Base-by-base conservation (phyloP, 2,329 filamentous ascomycete genomes). In the Pseudocercospora vitis region DNA sequence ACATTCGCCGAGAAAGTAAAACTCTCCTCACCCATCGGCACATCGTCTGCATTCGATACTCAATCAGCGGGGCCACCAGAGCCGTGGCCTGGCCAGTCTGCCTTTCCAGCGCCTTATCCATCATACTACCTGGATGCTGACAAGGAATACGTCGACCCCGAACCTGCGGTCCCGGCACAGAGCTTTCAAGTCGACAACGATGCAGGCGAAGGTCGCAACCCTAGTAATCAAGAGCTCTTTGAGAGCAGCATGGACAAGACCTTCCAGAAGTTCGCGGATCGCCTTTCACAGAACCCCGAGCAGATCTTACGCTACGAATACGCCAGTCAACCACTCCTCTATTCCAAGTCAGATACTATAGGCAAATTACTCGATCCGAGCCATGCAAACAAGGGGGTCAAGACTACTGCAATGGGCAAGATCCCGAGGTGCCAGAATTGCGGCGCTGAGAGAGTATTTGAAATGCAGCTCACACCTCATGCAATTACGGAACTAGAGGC, bases 381-480 rank as follows among this genome's bases (percentile, higher is more conserved):
- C 18, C n/a, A 55, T 8, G 44, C 31, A 28, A 52, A 60, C 12
- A 50, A 45, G 9, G 64, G 61, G 32, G 57, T 64, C 26, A 48
- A 63, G 32, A 46, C 48, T 11, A 61, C 29, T 23, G 48, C 37
- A 6, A 35, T 14, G 5, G 46, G 47, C 19, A 76, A 81, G 1
- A 83, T 96, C 23, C 91, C 92, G 1, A 76, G 84, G 7, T 99
- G 94, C 70, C 74, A 73, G 23, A 87, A 83, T 64, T 99, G 94
- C 72, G 87, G 88, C 7, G 81, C 79, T 0, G 77, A 81, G 46
- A 83, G 92, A 58, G 83, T 87, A 11, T 97, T 97, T 70, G 94
- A 99, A 78, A 78, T 96, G 54, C 94, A 99, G 77, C 76, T 99
- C 60, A 91, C 87, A 62, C 94, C 94, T 33, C 88, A 95, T 68